These are phyloP conservation scores for Pseudogymnoascus destructans DNA, from an alignment of 2,329 filamentous ascomycete genomes.

Conservation along the genomic window DNA sequence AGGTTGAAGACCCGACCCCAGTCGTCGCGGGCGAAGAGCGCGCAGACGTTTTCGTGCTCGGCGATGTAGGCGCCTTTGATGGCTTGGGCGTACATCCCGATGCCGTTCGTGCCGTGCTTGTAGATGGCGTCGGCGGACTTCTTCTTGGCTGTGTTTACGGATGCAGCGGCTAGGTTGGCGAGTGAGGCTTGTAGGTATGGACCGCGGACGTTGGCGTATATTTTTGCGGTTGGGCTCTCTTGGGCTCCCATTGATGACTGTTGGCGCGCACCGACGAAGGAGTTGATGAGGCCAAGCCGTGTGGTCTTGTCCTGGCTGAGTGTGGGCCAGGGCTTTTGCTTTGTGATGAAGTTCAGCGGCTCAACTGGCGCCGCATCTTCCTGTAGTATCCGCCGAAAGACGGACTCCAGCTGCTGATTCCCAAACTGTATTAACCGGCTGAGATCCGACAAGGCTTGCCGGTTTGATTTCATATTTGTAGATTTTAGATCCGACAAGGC, in stretches of 20 bases:
- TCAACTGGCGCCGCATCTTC: slow-evolving; percentile 74
- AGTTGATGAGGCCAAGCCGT: slow-evolving; percentile 67
- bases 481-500: slow-evolving; percentile 73
- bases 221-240: slow-evolving; percentile 61
- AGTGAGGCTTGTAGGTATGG: slow-evolving; percentile 74
- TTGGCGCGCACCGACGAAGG: slow-evolving; percentile 53
- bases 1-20: slow-evolving; percentile 68
- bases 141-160: slow-evolving; percentile 69
- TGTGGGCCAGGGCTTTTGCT: slow-evolving; percentile 71
- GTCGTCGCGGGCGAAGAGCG: slow-evolving; percentile 74
- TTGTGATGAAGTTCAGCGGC: slow-evolving; percentile 84
- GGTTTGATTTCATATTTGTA: slow-evolving; percentile 85
- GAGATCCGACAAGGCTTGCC: slow-evolving; percentile 73
- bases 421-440: slow-evolving; percentile 65
- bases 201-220: slow-evolving; percentile 76
- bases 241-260: slow-evolving; percentile 31
- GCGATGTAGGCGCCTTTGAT: slow-evolving; percentile 78
- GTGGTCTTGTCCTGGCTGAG: slow-evolving; percentile 64
- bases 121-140: slow-evolving; percentile 72
- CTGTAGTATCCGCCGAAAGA: slow-evolving; percentile 66
- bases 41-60: slow-evolving; percentile 83
- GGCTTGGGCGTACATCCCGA: slow-evolving; percentile 74
- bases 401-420: slow-evolving; percentile 68
- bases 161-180: slow-evolving; percentile 76
- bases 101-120: slow-evolving; percentile 76